phyloP scores from a whole-genome alignment of 2,329 filamentous ascomycete genomes.

The Claviceps sp. region DNA sequence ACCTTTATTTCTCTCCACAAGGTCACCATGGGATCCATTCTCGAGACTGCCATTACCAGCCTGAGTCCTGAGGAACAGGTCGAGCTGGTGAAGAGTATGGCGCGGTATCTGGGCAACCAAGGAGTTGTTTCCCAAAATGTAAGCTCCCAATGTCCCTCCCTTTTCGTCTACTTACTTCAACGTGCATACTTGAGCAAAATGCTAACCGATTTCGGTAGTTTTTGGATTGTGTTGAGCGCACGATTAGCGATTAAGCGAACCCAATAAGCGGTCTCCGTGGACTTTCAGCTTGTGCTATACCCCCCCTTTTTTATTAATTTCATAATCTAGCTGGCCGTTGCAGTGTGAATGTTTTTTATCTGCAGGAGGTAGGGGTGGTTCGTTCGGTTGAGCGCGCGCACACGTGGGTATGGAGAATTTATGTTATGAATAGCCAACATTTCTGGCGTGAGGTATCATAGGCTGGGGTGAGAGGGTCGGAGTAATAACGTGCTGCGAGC shows the following conservation, averaged over 20 bases:
- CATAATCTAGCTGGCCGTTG: not conserved
- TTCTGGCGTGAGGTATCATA: not conserved
- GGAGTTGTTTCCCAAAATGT: slow-evolving; percentile 27
- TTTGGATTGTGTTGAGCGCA: slow-evolving; percentile 10
- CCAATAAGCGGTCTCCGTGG: not conserved
- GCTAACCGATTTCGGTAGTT: slow-evolving; percentile 5
- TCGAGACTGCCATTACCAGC: slow-evolving; percentile 87
- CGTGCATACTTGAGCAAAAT: not conserved
- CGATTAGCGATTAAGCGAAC: slow-evolving; percentile 4
- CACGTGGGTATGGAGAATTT: not conserved
- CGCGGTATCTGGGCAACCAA: slow-evolving; percentile 52
- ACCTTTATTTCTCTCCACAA: slow-evolving; percentile 89
- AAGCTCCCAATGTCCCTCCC: not conserved
- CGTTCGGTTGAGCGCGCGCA: not conserved
- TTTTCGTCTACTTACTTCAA: not conserved
- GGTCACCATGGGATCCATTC: slow-evolving; percentile 69
- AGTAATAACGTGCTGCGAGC: not conserved
- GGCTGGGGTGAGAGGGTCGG: not conserved
- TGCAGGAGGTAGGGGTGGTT: not conserved
- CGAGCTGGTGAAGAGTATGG: slow-evolving; percentile 56
- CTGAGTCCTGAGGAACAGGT: slow-evolving; percentile 78
- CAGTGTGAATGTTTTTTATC: not conserved
- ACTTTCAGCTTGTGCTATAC: not conserved
- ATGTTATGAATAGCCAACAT: not conserved
- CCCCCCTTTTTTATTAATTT: not conserved